Conservation (phyloP, 345 rosid species). For the Acer saccharum region DNA sequence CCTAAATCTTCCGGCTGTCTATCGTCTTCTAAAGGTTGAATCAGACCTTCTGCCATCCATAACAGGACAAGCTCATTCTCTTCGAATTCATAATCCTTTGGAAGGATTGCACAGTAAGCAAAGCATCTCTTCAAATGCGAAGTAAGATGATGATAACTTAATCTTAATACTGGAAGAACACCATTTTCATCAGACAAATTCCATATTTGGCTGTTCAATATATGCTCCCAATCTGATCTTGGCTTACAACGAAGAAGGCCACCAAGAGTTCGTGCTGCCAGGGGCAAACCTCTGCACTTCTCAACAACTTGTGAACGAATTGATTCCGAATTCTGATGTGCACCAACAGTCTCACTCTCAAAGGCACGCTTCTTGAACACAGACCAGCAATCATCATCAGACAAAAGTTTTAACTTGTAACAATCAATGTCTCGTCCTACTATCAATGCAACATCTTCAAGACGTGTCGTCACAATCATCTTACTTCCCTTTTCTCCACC, state of each 20-base stretch:
- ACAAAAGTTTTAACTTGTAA: neutral
- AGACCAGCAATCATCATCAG: conserved; percentile 21
- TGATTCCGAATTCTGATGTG: neutral
- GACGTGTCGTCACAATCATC: neutral
- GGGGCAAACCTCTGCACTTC: conserved; percentile 17
- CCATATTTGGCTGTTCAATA: conserved; percentile 7
- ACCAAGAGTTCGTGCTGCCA: conserved; percentile 26
- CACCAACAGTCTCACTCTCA: neutral
- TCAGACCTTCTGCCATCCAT: conserved; percentile 31
- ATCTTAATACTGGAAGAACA: neutral
- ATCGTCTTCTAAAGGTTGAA: neutral
- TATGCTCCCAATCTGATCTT: neutral
- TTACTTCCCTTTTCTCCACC: neutral
- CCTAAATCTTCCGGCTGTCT: conserved; percentile 15
- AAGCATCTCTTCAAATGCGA: conserved; percentile 19
- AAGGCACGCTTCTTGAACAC: conserved; percentile 16
- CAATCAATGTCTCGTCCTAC: neutral
- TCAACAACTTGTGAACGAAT: neutral
- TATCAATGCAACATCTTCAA: neutral
- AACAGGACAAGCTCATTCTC: conserved; percentile 10
- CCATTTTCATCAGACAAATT: neutral
- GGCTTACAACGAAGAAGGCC: conserved; percentile 7
- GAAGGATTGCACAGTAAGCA: conserved; percentile 18
- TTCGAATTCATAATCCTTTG: conserved; percentile 19
- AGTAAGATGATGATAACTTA: neutral